phyloP scores from a whole-genome alignment of 768 basidiomycete species.

The Trametes villosa region DNA sequence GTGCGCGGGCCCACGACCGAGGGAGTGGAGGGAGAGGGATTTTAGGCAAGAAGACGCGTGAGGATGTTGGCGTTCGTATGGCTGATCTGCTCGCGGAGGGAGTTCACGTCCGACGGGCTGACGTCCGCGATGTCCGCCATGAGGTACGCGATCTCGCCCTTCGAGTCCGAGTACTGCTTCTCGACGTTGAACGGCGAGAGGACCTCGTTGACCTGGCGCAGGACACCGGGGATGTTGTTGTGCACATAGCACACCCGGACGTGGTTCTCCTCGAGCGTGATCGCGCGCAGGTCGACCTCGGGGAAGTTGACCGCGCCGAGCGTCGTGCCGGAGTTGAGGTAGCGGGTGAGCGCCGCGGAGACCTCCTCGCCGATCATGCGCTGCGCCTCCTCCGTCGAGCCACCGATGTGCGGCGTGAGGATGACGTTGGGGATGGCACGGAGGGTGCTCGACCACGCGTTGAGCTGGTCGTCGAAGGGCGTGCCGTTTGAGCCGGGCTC shows the following conservation, averaged over 20 bases:
- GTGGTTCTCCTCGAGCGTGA: constrained; percentile 80
- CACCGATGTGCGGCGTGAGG: constrained; percentile 98
- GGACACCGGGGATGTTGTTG: constrained; percentile 93
- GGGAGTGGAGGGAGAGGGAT: not conserved
- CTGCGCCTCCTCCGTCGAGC: constrained; percentile 98
- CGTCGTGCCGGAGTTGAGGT: constrained; percentile 91
- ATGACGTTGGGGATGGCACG: constrained; percentile 86
- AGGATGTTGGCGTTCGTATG: constrained; percentile 86
- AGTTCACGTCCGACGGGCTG: constrained; percentile 76
- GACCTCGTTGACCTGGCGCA: constrained; percentile 92
- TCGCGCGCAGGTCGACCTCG: constrained; percentile 94
- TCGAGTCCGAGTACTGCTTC: constrained; percentile 99
- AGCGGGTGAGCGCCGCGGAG: constrained; percentile 79
- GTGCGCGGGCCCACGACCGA: not conserved
- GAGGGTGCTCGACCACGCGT: constrained; percentile 79
- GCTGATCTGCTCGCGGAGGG: constrained; percentile 76
- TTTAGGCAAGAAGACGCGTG: constrained; percentile 76
- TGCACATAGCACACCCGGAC: constrained; percentile 96
- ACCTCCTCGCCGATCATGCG: constrained; percentile 97
- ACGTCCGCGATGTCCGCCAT: constrained; percentile 97
- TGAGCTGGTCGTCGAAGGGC: constrained; percentile 87
- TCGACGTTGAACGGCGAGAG: constrained; percentile 96
- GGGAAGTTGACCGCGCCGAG: constrained; percentile 98
- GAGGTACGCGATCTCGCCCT: constrained; percentile 90
- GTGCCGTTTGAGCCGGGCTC: constrained; percentile 94